Percentiles rank a stretch among this genome's conserved stretches.
These are phyloP conservation scores for Umbelopsis isabellina DNA, from an alignment of 192 early-diverging fungal genomes.

Conservation along the genomic window DNA sequence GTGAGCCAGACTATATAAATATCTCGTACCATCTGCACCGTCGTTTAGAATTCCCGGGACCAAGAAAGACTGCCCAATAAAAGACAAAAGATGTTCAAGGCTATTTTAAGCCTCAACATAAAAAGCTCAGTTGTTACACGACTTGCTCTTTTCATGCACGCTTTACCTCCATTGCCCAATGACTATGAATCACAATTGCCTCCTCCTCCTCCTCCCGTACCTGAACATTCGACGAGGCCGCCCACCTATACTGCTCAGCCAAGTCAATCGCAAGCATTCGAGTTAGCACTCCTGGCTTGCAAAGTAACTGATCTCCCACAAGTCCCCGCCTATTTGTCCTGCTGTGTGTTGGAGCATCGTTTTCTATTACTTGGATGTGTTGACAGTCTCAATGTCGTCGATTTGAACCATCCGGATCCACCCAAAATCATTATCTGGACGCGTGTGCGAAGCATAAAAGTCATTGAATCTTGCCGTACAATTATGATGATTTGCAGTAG, in stretches of 20 bases:
- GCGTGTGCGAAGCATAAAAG: constrained; percentile 22
- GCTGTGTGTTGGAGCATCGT: constrained; percentile 31
- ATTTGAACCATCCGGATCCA: constrained; percentile 1
- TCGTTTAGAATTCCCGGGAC: constrained; percentile 67
- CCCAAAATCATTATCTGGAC: constrained; percentile 28
- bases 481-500: constrained; percentile 30
- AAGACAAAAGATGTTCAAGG: constrained; percentile 5
- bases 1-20: constrained; percentile 82
- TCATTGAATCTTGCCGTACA: constrained; percentile 25
- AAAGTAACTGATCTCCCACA: neutral
- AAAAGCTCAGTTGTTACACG: neutral
- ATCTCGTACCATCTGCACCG: constrained; percentile 70
- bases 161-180: constrained; percentile 18
- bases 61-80: constrained; percentile 33
- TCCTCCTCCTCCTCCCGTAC: constrained; percentile 13
- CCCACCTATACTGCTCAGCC: constrained; percentile 2
- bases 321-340: constrained; percentile 25
- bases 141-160: constrained; percentile 6
- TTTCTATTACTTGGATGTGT: constrained; percentile 33
- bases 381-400: constrained; percentile 31
- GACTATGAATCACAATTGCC: constrained; percentile 1
- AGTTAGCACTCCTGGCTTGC: neutral
- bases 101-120: neutral
- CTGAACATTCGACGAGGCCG: neutral
- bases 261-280: neutral